Evolutionary conservation across 495 filamentous ascomycete genomes (phyloP).

Genomic region (Penicillium waksmanii): DNA sequence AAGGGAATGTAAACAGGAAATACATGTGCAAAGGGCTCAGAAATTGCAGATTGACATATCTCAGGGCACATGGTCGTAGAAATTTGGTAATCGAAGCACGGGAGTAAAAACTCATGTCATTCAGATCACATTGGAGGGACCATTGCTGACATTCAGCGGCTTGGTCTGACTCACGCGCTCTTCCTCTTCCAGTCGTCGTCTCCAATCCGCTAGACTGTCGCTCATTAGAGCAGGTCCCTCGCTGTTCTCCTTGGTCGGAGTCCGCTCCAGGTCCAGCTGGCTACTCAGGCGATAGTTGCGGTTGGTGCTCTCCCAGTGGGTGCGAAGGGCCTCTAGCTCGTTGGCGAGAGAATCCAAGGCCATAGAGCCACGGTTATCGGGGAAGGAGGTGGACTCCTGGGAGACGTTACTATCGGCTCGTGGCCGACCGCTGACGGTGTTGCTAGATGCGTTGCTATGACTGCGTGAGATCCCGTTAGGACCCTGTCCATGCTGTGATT

Average conservation of each 20-base stretch:
- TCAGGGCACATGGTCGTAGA: constrained; percentile 32
- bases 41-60: constrained; percentile 29
- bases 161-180: constrained; percentile 46
- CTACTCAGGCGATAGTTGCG: constrained; percentile 90
- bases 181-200: constrained; percentile 70
- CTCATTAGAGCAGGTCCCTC: constrained; percentile 57
- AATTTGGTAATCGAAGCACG: constrained; percentile 4
- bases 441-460: constrained; percentile 51
- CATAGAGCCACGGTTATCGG: constrained; percentile 73
- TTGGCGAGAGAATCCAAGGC: constrained; percentile 89
- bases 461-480: constrained; percentile 47
- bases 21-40: constrained; percentile 30
- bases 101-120: background rate
- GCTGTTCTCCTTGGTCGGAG: constrained; percentile 55
- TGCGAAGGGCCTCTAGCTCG: constrained; percentile 86
- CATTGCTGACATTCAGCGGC: constrained; percentile 29
- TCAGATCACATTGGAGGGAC: constrained; percentile 44
- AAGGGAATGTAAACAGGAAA: constrained; percentile 13
- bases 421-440: constrained; percentile 40
- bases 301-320: constrained; percentile 94
- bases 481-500: constrained; percentile 58
- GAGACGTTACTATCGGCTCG: constrained; percentile 49
- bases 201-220: constrained; percentile 74
- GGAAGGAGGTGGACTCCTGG: constrained; percentile 65
- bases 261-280: constrained; percentile 80